Base-by-base conservation (phyloP, 345 rosid genomes). In the Garcia nutans region DNA sequence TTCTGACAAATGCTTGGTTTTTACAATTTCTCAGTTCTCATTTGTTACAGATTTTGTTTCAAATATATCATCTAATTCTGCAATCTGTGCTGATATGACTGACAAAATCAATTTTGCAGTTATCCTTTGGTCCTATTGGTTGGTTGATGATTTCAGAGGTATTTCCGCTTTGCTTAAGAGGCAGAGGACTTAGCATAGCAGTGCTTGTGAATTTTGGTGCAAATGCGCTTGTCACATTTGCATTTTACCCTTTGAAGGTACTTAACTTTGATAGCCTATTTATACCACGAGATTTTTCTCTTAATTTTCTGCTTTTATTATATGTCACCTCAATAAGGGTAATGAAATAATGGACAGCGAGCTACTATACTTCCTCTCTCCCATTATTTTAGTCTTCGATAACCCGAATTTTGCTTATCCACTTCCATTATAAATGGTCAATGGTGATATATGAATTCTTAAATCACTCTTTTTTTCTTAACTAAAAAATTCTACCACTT, bases 61-160 rank as follows among this genome's bases (percentile, higher is more conserved):
- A 45, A 24, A 72, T 68, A 41, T 41, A 37, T 45, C 22, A 33
- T 52, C 61, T 26, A 13, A 44, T 78, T 64, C 60, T 16, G 20
- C 65, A 42, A 23, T 71, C 17, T 59, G 37, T 28, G 28, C 58
- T 59, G 10, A 33, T 52, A 23, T 31, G 56, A 37, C 70, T 78
- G 72, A 77, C 63, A 2, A 71, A 55, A 77, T 72, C 71, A 56
- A 44, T 75, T 75, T 77, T 85, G 89, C 92, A 94, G 98, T 75
- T 94, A 78, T 94, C 97, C 9, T 94, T 94, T 87, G 98, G 97
- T 76, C 98, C 98, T 60, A 94, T 94, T 62, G 97, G 98, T 65
- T 94, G 98, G 98, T 89, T 94, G 85, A 91, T 94, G 92, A 94
- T 94, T 78, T 94, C 98, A 0, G 97, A 94, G 91, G 44, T 94